Conservation (phyloP, 768 basidiomycete genomes). For the Trametes cinnabarina region DNA sequence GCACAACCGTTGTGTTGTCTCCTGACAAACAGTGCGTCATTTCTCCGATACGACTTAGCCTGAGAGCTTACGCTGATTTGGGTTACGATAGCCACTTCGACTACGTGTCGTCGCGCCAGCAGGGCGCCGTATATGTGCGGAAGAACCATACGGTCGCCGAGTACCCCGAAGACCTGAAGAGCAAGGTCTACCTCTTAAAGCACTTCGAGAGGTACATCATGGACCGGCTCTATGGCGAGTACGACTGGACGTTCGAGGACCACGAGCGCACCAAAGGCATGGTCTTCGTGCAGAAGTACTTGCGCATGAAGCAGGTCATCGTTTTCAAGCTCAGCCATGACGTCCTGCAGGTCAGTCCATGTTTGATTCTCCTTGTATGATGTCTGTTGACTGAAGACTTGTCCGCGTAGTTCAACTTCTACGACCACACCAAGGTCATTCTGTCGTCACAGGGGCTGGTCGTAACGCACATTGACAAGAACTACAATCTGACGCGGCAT, state of each 20-base stretch:
- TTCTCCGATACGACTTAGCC: not conserved
- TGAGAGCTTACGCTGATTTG: not conserved
- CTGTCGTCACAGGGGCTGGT: conserved; percentile 76
- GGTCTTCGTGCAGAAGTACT: conserved; percentile 94
- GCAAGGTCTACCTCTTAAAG: conserved; percentile 88
- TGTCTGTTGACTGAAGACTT: conserved; percentile 4
- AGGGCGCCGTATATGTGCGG: conserved; percentile 66
- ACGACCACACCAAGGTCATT: conserved; percentile 94
- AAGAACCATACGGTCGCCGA: conserved; percentile 66
- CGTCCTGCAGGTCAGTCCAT: conserved; percentile 73
- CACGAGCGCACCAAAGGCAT: conserved; percentile 69
- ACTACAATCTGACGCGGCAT: conserved; percentile 73
- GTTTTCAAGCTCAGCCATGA: conserved; percentile 97
- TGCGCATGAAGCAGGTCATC: conserved; percentile 95
- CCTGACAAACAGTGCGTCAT: conserved; percentile 79
- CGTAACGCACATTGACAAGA: conserved; percentile 90
- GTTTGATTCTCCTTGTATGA: not conserved
- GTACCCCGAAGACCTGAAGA: conserved; percentile 82
- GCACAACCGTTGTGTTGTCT: conserved; percentile 79
- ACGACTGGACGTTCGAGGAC: conserved; percentile 80
- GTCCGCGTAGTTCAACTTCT: conserved; percentile 86
- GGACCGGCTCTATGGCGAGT: conserved; percentile 82
- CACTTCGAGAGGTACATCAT: conserved; percentile 96
- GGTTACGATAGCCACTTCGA: conserved; percentile 71
- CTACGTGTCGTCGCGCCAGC: conserved; percentile 69